Conservation (phyloP, 2,329 filamentous ascomycete genomes). For the Fusarium sp. region DNA sequence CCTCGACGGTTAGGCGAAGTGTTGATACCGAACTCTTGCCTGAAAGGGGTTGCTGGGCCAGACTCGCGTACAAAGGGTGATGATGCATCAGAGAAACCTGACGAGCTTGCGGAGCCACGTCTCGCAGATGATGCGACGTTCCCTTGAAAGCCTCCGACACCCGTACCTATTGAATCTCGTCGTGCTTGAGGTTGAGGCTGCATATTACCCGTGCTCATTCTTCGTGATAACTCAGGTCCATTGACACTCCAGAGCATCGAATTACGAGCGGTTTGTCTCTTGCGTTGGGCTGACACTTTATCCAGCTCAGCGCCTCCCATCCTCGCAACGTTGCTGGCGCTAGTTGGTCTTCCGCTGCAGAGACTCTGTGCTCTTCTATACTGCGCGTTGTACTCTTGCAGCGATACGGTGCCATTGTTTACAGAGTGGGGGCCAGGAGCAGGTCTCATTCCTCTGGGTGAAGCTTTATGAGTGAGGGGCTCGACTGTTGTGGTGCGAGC, state of each 20-base stretch:
- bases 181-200: constrained; percentile 12
- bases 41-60: constrained; percentile 28
- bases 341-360: constrained; percentile 40
- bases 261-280: constrained; percentile 38
- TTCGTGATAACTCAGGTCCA: constrained; percentile 36
- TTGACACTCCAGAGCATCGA: constrained; percentile 42
- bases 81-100: constrained; percentile 26
- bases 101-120: constrained; percentile 31
- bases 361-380: constrained; percentile 52
- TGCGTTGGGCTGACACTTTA: constrained; percentile 26
- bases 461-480: constrained; percentile 44
- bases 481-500: constrained; percentile 61
- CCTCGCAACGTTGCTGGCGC: constrained; percentile 49
- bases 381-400: constrained; percentile 48
- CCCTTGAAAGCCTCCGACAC: constrained; percentile 11
- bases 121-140: constrained; percentile 2
- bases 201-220: constrained; percentile 52
- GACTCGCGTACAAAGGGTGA: constrained; percentile 30
- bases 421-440: constrained; percentile 26
- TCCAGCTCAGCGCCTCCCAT: constrained; percentile 51
- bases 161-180: constrained; percentile 19
- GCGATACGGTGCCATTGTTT: constrained; percentile 42
- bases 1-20: constrained; percentile 25
- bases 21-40: constrained; percentile 23
- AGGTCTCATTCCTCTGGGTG: constrained; percentile 54